Evolutionary conservation across 179 eudicot species (phyloP), one percentile per base, ranked within the genome.

Genomic region (Silene coronaria): DNA sequence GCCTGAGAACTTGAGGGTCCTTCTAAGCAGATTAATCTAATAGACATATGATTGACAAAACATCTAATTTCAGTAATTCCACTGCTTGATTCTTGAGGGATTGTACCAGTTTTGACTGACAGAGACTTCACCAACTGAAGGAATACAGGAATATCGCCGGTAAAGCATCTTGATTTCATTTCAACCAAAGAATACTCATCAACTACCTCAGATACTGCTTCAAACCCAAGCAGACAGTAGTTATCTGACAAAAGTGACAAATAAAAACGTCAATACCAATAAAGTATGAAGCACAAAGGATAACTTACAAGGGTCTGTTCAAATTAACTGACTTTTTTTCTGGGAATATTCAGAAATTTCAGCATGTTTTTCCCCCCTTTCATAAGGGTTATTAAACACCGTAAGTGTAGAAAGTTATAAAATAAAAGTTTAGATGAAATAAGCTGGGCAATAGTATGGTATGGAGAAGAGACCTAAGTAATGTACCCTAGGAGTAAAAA

Each of bases 111-210:
- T 28, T 58, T 67, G 72, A 78, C 89, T 78, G 78, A 78, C 36
- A 81, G 19, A 76, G 83, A 78, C 76, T 77, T 81, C 82, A 78
- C 87, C 26, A 80, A 71, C 76, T 82, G 83, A 34, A 88, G 84
- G 85, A 96, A 96, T 36, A 83, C 87, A 9, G 77, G 74, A 75
- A 91, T 71, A 78, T 93, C 97, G 53, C 84, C 79, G 13, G 80
- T 87, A 86, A 84, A 93, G 77, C 84, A 79, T 63, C 61, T 82
- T 27, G 93, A 86, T 70, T 82, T 83, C 82, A 67, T 76, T 10
- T 77, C 91, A 77, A 91, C 87, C 46, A 77, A 38, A n/a, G 94
- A 88, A 82, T 88, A 85, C 67, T 87, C 85, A 70, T 85, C 86
- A 67, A 90, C 79, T 76, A 85, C 85, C 84, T 90, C 88, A 60